Percentiles rank a stretch among this genome's conserved stretches.
Evolutionary conservation across 768 basidiomycete species (phyloP).

Genomic region (Leccinellum rugosiceps): DNA sequence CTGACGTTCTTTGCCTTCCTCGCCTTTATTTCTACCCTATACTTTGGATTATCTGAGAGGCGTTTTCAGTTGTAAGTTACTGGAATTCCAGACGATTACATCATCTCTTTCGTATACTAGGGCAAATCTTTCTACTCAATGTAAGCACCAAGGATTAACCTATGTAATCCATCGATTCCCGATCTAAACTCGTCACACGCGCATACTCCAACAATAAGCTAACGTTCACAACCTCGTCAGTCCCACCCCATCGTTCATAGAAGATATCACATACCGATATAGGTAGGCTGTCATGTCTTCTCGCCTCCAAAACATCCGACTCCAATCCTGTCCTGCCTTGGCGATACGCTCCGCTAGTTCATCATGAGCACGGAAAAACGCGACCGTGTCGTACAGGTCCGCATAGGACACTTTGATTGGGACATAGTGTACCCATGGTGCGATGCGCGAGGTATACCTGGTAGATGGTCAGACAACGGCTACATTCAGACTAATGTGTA

Average conservation of each 20-base stretch:
- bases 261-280: slow-evolving; percentile 41
- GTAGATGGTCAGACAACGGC: not conserved
- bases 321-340: slow-evolving; percentile 54
- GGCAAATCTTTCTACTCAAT: not conserved
- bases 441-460: slow-evolving; percentile 55
- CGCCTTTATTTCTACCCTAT: not conserved
- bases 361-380: slow-evolving; percentile 74
- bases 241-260: not conserved
- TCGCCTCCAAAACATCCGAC: slow-evolving; percentile 51
- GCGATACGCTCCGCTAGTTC: slow-evolving; percentile 57
- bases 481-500: not conserved
- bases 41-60: no score
- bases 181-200: slow-evolving; percentile 46
- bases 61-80: not conserved
- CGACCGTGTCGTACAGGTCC: slow-evolving; percentile 66
- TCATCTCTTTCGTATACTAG: no score
- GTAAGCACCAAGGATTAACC: not conserved
- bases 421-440: slow-evolving; percentile 74
- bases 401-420: slow-evolving; percentile 63
- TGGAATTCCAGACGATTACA: not conserved
- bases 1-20: not conserved
- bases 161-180: slow-evolving; percentile 40
- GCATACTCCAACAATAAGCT: slow-evolving; percentile 56
- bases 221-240: not conserved
- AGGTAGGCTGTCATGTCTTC: slow-evolving; percentile 60